A percentile compares a stretch with the other conserved stretches of the same genome.
phyloP scores from a whole-genome alignment of 164 flowering plant genomes.

The Stephania japonica region DNA sequence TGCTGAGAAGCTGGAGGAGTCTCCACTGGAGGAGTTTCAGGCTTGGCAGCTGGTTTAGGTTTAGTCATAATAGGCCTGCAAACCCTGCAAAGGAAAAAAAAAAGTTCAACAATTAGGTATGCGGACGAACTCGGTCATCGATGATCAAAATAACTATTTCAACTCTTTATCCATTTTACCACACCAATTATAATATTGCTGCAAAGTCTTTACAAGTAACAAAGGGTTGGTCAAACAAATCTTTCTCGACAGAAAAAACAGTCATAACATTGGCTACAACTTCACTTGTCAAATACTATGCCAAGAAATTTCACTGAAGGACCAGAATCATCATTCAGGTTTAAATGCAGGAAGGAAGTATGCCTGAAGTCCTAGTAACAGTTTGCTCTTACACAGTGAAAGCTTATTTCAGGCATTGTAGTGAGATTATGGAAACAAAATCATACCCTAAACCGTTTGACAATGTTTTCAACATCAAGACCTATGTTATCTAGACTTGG shows the following conservation, averaged over 20 bases:
- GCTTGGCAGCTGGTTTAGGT: slow-evolving; percentile 64
- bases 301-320: neutral
- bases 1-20: slow-evolving; percentile 45
- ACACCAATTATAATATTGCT: neutral
- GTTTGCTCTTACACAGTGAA: too few relatives aligned
- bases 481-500: too few relatives aligned
- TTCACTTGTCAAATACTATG: neutral
- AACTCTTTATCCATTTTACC: neutral
- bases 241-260: neutral
- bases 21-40: slow-evolving; percentile 36
- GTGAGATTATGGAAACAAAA: too few relatives aligned
- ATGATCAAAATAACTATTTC: neutral
- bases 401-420: too few relatives aligned
- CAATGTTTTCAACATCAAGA: too few relatives aligned
- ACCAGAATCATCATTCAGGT: too few relatives aligned
- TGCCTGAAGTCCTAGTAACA: too few relatives aligned
- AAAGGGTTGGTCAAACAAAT: neutral
- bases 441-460: too few relatives aligned
- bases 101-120: neutral
- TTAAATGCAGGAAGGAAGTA: too few relatives aligned
- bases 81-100: slow-evolving; percentile 37
- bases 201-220: neutral
- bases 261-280: neutral
- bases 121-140: neutral
- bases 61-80: slow-evolving; percentile 84